Percentiles rank a stretch among this genome's conserved stretches.
phyloP scores from a whole-genome alignment of 2,329 filamentous ascomycete genomes.

The Annulohypoxylon truncatum region DNA sequence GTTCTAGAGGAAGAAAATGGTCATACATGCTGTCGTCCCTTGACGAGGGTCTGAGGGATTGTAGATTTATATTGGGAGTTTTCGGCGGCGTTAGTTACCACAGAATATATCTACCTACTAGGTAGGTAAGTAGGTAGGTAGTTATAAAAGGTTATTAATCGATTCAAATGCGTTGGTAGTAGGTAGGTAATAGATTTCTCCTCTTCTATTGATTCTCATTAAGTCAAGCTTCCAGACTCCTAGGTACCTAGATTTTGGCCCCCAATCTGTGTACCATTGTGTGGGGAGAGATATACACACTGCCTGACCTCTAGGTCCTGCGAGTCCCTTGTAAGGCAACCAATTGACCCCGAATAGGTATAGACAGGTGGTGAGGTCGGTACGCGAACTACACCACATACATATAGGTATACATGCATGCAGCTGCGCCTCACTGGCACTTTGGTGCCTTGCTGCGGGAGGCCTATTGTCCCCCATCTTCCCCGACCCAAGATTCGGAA shows the following conservation, averaged over 20 bases:
- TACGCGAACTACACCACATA: neutral
- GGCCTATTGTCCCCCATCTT: constrained; percentile 18
- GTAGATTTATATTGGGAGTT: too few relatives aligned
- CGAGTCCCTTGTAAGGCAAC: constrained; percentile 19
- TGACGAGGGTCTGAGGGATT: too few relatives aligned
- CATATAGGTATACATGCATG: neutral
- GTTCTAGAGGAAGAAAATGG: too few relatives aligned
- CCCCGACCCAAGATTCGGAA: neutral
- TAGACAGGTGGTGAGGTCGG: constrained; percentile 4
- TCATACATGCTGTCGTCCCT: too few relatives aligned
- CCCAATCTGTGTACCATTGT: neutral
- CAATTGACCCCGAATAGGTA: constrained; percentile 12
- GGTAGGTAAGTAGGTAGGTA: too few relatives aligned
- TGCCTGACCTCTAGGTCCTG: neutral
- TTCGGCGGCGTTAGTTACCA: too few relatives aligned
- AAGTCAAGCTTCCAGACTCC: too few relatives aligned
- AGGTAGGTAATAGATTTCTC: too few relatives aligned
- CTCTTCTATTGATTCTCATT: too few relatives aligned
- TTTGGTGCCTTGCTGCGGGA: constrained; percentile 22
- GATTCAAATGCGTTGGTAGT: too few relatives aligned
- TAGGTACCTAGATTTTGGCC: neutral
- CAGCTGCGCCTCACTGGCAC: constrained; percentile 24
- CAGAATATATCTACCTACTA: too few relatives aligned
- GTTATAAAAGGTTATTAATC: too few relatives aligned
- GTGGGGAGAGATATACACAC: neutral